Evolutionary conservation across 2,329 filamentous ascomycete genomes (phyloP).

Genomic region (Colletotrichum cuscutae): DNA sequence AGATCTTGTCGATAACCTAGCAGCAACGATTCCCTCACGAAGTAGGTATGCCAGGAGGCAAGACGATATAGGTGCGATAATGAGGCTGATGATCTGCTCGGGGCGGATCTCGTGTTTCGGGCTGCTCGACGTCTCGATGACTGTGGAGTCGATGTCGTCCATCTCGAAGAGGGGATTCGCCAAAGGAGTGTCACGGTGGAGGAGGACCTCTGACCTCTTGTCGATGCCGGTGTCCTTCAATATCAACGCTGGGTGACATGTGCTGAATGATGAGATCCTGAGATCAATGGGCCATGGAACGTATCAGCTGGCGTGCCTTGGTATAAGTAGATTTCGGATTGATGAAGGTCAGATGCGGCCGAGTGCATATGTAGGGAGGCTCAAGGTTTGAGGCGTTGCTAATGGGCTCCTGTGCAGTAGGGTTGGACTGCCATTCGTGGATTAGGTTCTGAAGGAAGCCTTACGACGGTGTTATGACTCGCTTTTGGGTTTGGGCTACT

Average conservation of each 20-base stretch:
- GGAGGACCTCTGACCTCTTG: background rate
- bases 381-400: background rate
- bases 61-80: background rate
- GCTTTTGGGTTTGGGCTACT: background rate
- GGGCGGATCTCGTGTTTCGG: background rate
- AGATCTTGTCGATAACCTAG: background rate
- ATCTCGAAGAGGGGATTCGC: background rate
- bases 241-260: background rate
- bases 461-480: background rate
- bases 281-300: too few relatives aligned
- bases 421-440: background rate
- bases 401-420: background rate
- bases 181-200: background rate
- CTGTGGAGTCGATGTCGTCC: background rate
- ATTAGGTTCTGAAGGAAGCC: background rate
- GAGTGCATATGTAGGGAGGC: background rate
- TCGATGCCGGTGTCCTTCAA: background rate
- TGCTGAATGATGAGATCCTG: background rate
- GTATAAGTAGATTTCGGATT: background rate
- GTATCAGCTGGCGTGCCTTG: background rate
- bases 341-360: background rate
- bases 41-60: background rate
- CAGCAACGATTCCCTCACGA: background rate
- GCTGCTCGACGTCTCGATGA: background rate
- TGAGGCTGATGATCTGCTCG: conserved; percentile 12